These are phyloP conservation scores for Arctium lappa DNA, from an alignment of 129 eudicot genomes.

Conservation along the genomic window DNA sequence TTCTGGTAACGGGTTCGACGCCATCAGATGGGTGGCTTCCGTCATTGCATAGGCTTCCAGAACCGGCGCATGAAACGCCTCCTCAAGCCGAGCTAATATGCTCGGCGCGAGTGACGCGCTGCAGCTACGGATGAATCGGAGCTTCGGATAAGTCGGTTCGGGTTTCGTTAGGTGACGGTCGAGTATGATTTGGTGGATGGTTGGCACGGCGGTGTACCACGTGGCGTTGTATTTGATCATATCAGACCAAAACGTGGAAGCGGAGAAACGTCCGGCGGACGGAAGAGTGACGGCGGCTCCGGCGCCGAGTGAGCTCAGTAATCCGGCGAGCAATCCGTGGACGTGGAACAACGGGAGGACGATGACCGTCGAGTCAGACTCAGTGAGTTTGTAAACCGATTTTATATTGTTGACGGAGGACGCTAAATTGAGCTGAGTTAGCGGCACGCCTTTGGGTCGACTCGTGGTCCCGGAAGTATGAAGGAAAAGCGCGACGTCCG, in stretches of 20 bases:
- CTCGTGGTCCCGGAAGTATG: constrained; percentile 98
- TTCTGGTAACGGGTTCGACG: constrained; percentile 91
- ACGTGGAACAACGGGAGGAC: constrained; percentile 93
- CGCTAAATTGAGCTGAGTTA: constrained; percentile 64
- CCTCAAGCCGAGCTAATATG: constrained; percentile 71
- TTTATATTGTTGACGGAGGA: constrained; percentile 78
- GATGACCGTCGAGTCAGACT: constrained; percentile 83
- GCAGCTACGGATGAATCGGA: constrained; percentile 93
- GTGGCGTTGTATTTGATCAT: constrained; percentile 74
- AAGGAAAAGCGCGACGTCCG: constrained; percentile 75
- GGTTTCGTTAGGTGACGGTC: constrained; percentile 75
- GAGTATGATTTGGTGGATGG: constrained; percentile 87
- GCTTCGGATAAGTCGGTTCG: constrained; percentile 68
- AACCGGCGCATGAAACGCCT: constrained; percentile 79
- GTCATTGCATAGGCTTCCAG: constrained; percentile 98
- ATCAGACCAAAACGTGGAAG: constrained; percentile 85
- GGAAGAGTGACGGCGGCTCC: constrained; percentile 88
- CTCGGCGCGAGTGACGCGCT: constrained; percentile 92
- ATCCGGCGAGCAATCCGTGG: constrained; percentile 80
- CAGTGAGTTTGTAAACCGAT: constrained; percentile 72
- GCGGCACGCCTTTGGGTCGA: constrained; percentile 92
- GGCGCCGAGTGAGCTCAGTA: constrained; percentile 82
- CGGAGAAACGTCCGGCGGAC: constrained; percentile 82
- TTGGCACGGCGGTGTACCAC: constrained; percentile 98
- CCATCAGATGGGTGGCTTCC: constrained; percentile 87